phyloP scores from a whole-genome alignment of 257 asterid species.

The Lycium ferocissimum region DNA sequence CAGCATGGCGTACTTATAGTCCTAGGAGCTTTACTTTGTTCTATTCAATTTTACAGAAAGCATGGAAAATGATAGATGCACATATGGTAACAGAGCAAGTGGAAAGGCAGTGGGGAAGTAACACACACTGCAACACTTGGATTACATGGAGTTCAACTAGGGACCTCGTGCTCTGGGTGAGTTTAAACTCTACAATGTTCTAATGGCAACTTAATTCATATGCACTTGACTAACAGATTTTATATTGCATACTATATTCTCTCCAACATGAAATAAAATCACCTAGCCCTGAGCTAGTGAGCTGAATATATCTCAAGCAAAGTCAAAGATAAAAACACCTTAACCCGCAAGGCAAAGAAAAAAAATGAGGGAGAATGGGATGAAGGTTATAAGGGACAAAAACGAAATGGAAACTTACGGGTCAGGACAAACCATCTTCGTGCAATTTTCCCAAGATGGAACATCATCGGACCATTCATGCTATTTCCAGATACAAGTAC shows the following conservation, averaged over 20 bases:
- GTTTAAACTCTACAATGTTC: not conserved
- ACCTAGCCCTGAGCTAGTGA: not conserved
- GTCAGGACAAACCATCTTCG: constrained; percentile 73
- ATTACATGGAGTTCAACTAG: not conserved
- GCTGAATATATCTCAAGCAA: not conserved
- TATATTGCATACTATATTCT: not conserved
- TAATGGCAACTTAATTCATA: not conserved
- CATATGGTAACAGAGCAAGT: not conserved
- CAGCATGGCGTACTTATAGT: not conserved
- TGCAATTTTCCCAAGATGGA: constrained; percentile 62
- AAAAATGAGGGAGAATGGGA: not conserved
- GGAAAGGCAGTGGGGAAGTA: not conserved
- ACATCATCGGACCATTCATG: constrained; percentile 48
- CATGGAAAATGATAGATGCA: not conserved
- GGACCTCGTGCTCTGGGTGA: not conserved
- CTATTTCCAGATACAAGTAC: constrained; percentile 47
- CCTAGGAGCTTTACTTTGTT: not conserved
- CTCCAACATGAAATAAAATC: not conserved
- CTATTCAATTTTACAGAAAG: not conserved
- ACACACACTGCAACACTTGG: not conserved
- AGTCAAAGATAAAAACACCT: not conserved
- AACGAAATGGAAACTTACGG: constrained; percentile 55
- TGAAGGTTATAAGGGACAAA: not conserved
- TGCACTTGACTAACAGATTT: not conserved
- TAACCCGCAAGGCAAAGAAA: not conserved